phyloP scores from a whole-genome alignment of 2,329 filamentous ascomycete genomes.

The Fusarium euwallaceae region DNA sequence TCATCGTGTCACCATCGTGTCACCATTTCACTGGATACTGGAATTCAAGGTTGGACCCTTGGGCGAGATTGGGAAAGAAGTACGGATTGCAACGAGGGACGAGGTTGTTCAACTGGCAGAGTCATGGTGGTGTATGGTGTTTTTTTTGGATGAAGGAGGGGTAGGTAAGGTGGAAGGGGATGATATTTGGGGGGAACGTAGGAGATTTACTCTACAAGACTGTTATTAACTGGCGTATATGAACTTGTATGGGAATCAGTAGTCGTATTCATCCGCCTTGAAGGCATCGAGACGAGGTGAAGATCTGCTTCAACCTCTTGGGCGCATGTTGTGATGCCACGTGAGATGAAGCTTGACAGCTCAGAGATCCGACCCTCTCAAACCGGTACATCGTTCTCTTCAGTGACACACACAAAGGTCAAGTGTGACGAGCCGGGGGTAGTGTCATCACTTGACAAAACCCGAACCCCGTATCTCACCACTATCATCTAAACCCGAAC shows the following conservation, averaged over 20 bases:
- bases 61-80: neutral
- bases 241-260: neutral
- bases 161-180: neutral
- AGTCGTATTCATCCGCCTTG: neutral
- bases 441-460: neutral
- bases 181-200: neutral
- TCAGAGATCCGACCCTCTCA: neutral
- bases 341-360: neutral
- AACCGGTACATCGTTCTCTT: neutral
- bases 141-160: neutral
- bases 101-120: neutral
- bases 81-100: neutral
- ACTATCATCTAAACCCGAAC: neutral
- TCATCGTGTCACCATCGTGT: constrained; percentile 30
- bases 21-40: constrained; percentile 17
- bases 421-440: neutral
- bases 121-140: neutral
- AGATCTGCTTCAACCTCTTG: neutral
- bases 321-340: neutral
- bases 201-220: neutral
- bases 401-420: neutral
- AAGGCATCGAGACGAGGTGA: neutral
- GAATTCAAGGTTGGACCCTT: neutral
- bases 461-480: neutral
- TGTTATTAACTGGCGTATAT: neutral